Conservation (phyloP, 371 early-diverging fungal genomes). For the Mucor saturninus region DNA sequence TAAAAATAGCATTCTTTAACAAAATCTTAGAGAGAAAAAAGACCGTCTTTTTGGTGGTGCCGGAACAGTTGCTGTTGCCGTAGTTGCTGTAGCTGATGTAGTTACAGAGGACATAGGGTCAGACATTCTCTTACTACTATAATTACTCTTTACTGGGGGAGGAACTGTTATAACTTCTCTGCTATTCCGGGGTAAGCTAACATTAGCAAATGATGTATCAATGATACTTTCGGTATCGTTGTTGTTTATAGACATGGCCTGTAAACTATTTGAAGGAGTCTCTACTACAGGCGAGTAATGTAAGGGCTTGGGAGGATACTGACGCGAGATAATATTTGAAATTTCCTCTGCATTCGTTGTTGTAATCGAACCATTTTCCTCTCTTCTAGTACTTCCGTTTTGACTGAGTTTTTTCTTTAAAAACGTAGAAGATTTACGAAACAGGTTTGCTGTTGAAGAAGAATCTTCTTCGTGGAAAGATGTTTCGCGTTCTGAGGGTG, state of each 20-base stretch:
- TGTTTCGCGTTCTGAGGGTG: not conserved
- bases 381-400: constrained; percentile 1
- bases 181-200: not conserved
- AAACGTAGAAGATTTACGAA: constrained; percentile 20
- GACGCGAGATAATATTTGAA: constrained; percentile 19
- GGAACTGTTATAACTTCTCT: not conserved
- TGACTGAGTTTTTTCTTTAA: constrained; percentile 14
- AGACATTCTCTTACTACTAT: not conserved
- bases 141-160: not conserved
- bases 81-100: not conserved
- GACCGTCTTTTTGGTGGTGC: constrained; percentile 20
- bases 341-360: constrained; percentile 19
- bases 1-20: constrained; percentile 10
- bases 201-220: not conserved
- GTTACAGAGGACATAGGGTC: not conserved
- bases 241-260: not conserved
- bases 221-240: constrained; percentile 1
- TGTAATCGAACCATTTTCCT: constrained; percentile 9
- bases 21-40: constrained; percentile 26
- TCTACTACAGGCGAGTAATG: constrained; percentile 38
- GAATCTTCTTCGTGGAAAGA: not conserved
- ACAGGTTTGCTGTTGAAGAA: constrained; percentile 10
- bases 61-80: not conserved
- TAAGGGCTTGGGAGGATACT: constrained; percentile 44
- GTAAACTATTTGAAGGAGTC: constrained; percentile 21